Base-by-base conservation (phyloP, 2,329 filamentous ascomycete species). In the Calonectria pseudoturangicola region DNA sequence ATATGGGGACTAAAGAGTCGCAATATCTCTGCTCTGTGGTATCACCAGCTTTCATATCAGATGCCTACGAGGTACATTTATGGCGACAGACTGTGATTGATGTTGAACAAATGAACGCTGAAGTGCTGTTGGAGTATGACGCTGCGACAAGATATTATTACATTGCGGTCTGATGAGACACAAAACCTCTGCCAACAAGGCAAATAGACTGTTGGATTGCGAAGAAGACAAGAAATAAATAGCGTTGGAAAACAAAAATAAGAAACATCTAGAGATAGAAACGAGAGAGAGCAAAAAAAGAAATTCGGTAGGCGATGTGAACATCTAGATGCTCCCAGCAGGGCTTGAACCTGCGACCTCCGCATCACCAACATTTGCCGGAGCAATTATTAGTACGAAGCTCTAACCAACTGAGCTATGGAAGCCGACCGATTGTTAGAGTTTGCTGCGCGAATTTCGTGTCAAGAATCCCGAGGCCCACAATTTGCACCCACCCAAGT, bases 71-170 rank as follows among this genome's bases (percentile, higher is more conserved):
- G 51, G 66, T 88, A 12, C 79, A 81, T 66, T 36, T 86, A 21
- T 86, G 84, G 85, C 79, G 78, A 36, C 85, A 87, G 67, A 71
- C 82, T 27, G 78, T 84, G 3, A 76, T 86, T 1, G 71, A 74
- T 21, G 75, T 82, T 6, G 78, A 81, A 0, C 62, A 76, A 72
- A 87, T 88, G 85, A 80, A 84, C 45, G 76, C 71, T 0, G 86
- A 88, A 77, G 82, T 87, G 4, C 70, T 86, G 36, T 72, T 87
- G 12, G 85, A 87, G 74, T 88, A 86, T 73, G 86, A 88, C 75
- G 68, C 78, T 3, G 82, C 75, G 9, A 85, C 86, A n/a, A 79
- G 86, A 67, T 87, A 86, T 66, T 87, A 86, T 74, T 85, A 86
- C 45, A 41, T 71, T n/a, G 25, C 27, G 4, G 39, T 71, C 48